Base-by-base conservation (phyloP, 1,139 yeast species). In the Petasospora rhodanensis region DNA sequence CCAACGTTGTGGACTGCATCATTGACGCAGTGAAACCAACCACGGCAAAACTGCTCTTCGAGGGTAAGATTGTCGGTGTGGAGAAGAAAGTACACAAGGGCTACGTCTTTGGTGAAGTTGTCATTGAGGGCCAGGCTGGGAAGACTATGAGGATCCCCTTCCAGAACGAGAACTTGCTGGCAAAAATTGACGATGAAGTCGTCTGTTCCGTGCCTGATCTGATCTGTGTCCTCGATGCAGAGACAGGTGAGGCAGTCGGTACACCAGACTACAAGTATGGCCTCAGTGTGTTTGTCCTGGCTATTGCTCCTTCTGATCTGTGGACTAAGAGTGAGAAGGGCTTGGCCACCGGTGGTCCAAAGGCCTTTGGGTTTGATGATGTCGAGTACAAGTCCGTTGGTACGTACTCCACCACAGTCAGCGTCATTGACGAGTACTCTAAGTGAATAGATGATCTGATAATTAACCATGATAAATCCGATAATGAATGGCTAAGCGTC, bases 201-300 rank as follows among this genome's bases (percentile, higher is more conserved):
- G 52, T 65, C 12, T 60, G 64, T 18, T 57, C 68, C 2, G 73
- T 68, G 14, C 75, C 75, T 4, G 74, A 69, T 43, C 46, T 69
- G 34, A 66, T 68, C 34, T 54, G 70, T 5, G 68, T 69, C 2
- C 47, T 64, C 28, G 70, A 68, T 42, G 49, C 58, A 4, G 65
- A 63, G 25, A 42, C 55, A 8, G 74, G 73, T 18, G 69, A 65
- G 37, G 72, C 70, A 5, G 58, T 68, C 11, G 73, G 74, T 4
- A 66, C 71, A 3, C 70, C 68, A 10, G 73, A 68, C 29, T 68
- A 64, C 47, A 54, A 67, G 27, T 68, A 68, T 43, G 73, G 73
- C 2, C 41, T 68, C 18, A 38, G 56, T 26, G 73, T 68, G 6
- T 51, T 55, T 43, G 72, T 68, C 1, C 32, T 68, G 9, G 69